Evolutionary conservation across 2,329 filamentous ascomycete species (phyloP).

Genomic region (Pseudonectria foliicola): DNA sequence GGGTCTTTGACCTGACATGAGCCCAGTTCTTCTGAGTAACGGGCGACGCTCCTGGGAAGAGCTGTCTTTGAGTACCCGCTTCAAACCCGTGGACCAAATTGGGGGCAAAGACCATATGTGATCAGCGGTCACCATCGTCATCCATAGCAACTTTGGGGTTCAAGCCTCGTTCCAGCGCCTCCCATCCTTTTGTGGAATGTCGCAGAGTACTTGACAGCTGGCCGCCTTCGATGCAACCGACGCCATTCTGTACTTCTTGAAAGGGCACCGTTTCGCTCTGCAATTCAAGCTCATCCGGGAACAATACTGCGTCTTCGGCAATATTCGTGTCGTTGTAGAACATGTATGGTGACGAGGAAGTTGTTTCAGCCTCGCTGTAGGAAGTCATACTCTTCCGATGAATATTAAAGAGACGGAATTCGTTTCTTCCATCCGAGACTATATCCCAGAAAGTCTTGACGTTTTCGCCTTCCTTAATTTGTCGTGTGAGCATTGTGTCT

Average conservation of each 20-base stretch:
- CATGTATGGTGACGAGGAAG: slow-evolving; percentile 9
- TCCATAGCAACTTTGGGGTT: slow-evolving; percentile 7
- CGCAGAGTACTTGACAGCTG: slow-evolving; percentile 7
- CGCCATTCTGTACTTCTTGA: slow-evolving; percentile 15
- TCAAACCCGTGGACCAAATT: slow-evolving; percentile 16
- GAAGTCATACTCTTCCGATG: slow-evolving; percentile 2
- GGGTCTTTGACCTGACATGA: slow-evolving; percentile 1
- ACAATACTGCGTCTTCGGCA: slow-evolving; percentile 18
- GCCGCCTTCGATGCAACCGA: slow-evolving; percentile 12
- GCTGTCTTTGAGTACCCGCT: slow-evolving; percentile 5
- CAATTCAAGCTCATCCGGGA: slow-evolving; percentile 15
- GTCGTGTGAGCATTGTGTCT: slow-evolving; percentile 17
- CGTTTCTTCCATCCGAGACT: slow-evolving; percentile 10
- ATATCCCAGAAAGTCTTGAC: slow-evolving; percentile 18
- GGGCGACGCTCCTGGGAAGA: background rate
- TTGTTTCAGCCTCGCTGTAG: slow-evolving; percentile 1
- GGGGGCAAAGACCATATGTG: slow-evolving; percentile 16
- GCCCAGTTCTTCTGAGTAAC: slow-evolving; percentile 9
- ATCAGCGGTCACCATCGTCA: slow-evolving; percentile 3
- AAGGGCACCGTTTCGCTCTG: slow-evolving; percentile 13
- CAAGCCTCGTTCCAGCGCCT: slow-evolving; percentile 5
- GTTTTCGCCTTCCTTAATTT: slow-evolving; percentile 18
- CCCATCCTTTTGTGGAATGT: slow-evolving; percentile 6
- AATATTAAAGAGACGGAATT: slow-evolving; percentile 11
- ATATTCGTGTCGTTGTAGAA: slow-evolving; percentile 21